These are phyloP conservation scores for Trapa bicornis DNA, from an alignment of 345 rosid species.

Conservation along the genomic window DNA sequence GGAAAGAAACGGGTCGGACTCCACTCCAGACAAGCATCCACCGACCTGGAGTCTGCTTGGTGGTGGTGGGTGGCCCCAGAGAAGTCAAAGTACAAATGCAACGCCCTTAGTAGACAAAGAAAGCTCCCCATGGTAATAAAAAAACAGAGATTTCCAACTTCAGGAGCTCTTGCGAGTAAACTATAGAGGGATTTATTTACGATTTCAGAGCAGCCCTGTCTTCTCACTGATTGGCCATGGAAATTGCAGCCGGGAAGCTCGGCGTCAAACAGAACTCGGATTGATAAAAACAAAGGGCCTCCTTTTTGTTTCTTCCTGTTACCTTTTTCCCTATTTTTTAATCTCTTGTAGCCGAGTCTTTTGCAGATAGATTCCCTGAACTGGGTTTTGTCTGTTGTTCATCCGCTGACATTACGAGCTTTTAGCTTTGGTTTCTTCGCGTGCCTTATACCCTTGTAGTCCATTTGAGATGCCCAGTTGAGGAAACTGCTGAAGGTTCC, in stretches of 20 bases:
- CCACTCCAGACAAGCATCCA: too few species aligned
- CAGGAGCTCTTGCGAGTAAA: neutral
- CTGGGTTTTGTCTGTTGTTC: neutral
- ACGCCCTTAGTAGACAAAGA: neutral
- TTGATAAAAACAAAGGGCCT: neutral
- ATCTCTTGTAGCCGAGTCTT: too few species aligned
- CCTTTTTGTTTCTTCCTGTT: neutral
- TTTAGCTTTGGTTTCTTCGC: too few species aligned
- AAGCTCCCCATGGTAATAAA: neutral
- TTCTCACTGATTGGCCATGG: conserved; percentile 1
- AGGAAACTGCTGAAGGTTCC: conserved; percentile 1
- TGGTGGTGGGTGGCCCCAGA: neutral
- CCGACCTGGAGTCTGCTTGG: too few species aligned
- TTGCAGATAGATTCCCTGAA: neutral
- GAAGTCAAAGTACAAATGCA: neutral
- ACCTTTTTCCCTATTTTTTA: neutral
- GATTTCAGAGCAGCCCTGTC: neutral
- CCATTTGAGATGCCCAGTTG: neutral
- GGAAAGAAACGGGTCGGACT: neutral
- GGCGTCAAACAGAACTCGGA: neutral
- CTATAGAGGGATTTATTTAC: neutral
- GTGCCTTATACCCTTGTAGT: neutral
- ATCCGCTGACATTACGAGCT: too few species aligned
- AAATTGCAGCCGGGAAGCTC: neutral
- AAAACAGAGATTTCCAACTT: too few species aligned